These are phyloP conservation scores for Torulaspora indica DNA, from an alignment of 805 yeast genomes.

Conservation along the genomic window DNA sequence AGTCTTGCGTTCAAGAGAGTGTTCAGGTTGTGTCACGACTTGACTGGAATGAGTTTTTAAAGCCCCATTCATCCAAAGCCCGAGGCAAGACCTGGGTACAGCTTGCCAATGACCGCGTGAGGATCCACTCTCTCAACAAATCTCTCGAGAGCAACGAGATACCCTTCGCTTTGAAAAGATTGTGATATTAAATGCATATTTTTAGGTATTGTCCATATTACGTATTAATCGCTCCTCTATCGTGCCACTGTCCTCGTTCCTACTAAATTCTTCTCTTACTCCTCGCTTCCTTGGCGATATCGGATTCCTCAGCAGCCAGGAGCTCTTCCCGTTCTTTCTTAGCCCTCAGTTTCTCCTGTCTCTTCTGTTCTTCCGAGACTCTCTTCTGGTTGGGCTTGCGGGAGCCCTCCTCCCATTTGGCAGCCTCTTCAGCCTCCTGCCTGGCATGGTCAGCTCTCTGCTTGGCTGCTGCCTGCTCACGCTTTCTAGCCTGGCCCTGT, in stretches of 20 bases:
- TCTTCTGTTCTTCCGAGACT: constrained; percentile 32
- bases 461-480: constrained; percentile 32
- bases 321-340: constrained; percentile 34
- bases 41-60: constrained; percentile 22
- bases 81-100: constrained; percentile 21
- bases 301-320: constrained; percentile 33
- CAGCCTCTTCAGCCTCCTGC: constrained; percentile 33
- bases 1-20: constrained; percentile 16
- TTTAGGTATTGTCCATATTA: not conserved
- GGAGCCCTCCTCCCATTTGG: constrained; percentile 35
- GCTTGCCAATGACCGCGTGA: constrained; percentile 17
- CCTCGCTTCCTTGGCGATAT: constrained; percentile 21
- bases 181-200: constrained; percentile 1
- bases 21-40: constrained; percentile 21
- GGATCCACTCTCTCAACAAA: constrained; percentile 12
- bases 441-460: constrained; percentile 22
- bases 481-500: constrained; percentile 36
- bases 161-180: constrained; percentile 7
- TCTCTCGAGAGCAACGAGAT: constrained; percentile 13
- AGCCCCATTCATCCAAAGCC: constrained; percentile 6
- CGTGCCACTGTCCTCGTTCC: not conserved
- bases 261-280: constrained; percentile 19
- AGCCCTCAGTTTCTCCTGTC: constrained; percentile 28
- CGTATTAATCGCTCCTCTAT: constrained; percentile 3
- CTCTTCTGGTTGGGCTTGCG: constrained; percentile 26